These are phyloP conservation scores for Musa balbisiana DNA, from an alignment of 202 grass and related monocot species.

Conservation along the genomic window DNA sequence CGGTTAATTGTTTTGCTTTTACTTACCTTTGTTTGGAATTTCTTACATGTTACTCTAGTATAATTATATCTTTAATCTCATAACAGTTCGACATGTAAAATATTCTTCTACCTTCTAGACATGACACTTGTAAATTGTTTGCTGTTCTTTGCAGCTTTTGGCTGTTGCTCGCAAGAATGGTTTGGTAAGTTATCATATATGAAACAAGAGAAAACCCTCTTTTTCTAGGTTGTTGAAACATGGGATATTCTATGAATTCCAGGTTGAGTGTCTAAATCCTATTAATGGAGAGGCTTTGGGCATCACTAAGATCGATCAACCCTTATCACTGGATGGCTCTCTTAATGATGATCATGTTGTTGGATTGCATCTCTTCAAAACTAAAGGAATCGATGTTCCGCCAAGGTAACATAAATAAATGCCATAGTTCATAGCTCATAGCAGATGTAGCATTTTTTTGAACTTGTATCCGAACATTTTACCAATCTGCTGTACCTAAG, in stretches of 20 bases:
- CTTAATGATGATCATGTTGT: slow-evolving; percentile 37
- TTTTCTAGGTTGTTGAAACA: neutral
- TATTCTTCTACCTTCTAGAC: neutral
- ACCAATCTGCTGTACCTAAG: neutral
- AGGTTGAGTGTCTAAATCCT: slow-evolving; percentile 80
- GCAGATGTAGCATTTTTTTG: neutral
- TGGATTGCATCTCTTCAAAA: slow-evolving; percentile 71
- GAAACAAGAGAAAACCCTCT: neutral
- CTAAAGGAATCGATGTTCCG: slow-evolving; percentile 34
- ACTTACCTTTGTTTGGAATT: neutral
- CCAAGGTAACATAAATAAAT: slow-evolving; percentile 38
- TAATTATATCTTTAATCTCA: neutral
- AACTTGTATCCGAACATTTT: neutral
- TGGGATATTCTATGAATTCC: slow-evolving; percentile 26
- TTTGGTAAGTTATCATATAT: slow-evolving; percentile 37
- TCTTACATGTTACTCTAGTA: neutral
- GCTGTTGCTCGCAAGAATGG: slow-evolving; percentile 79
- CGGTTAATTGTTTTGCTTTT: no score
- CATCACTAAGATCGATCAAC: slow-evolving; percentile 28
- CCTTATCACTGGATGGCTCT: slow-evolving; percentile 11
- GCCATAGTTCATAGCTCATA: neutral
- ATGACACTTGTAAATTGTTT: slow-evolving; percentile 7
- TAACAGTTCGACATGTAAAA: no score
- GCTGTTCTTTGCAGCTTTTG: slow-evolving; percentile 44
- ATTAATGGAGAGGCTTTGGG: slow-evolving; percentile 59